Conservation (phyloP, 306 rosid species). For the Corylus avellana region DNA sequence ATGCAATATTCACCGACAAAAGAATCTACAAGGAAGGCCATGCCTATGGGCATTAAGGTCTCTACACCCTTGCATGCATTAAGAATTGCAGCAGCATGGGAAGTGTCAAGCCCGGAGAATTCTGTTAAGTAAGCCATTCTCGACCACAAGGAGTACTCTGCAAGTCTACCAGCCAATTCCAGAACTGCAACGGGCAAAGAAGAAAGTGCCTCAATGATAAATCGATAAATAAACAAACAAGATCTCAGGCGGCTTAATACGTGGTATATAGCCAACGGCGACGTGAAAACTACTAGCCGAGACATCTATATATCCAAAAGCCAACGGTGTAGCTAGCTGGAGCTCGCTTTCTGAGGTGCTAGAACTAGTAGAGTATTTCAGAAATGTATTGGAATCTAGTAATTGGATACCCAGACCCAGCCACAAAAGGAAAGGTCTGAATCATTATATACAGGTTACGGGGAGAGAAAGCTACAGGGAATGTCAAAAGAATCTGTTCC, state of each 20-base stretch:
- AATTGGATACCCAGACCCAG: no score
- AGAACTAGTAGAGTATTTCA: no score
- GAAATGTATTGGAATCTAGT: no score
- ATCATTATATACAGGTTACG: no score
- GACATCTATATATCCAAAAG: no score
- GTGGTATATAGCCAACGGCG: no score
- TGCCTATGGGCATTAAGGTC: constrained; percentile 13
- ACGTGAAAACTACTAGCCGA: no score
- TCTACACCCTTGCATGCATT: constrained; percentile 20
- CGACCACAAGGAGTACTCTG: neutral
- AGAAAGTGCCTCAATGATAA: neutral
- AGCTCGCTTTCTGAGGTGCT: no score
- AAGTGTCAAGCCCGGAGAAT: constrained; percentile 14
- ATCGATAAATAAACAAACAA: neutral
- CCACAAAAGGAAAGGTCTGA: no score
- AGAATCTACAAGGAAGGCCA: constrained; percentile 26
- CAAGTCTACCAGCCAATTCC: constrained; percentile 5
- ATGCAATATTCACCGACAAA: constrained; percentile 21
- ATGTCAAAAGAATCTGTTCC: no score
- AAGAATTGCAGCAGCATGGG: constrained; percentile 27
- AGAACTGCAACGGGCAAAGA: neutral
- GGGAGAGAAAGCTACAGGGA: no score
- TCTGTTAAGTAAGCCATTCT: constrained; percentile 21
- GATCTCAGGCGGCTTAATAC: neutral
- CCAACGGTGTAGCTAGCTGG: no score